Conservation (phyloP, 1,284 basidiomycete species). For the Malassezia globosa region DNA sequence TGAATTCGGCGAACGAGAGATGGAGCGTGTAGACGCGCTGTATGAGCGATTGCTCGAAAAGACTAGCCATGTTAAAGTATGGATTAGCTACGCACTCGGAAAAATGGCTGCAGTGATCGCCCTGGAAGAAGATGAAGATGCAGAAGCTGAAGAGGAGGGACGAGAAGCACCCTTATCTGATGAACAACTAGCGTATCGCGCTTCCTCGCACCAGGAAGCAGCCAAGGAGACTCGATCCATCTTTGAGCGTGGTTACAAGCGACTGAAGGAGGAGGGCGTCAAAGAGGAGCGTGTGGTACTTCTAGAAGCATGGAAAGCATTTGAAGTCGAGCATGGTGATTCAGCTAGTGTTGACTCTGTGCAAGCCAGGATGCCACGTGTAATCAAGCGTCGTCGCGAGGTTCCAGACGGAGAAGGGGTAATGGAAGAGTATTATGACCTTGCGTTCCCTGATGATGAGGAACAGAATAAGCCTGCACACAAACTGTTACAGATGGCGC, state of each 20-base stretch:
- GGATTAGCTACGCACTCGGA: constrained; percentile 49
- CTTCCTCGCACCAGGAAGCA: constrained; percentile 56
- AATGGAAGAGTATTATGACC: constrained; percentile 45
- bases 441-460: constrained; percentile 45
- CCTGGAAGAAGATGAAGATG: constrained; percentile 58
- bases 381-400: constrained; percentile 58
- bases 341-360: constrained; percentile 58
- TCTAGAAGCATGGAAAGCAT: constrained; percentile 82
- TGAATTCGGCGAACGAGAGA: constrained; percentile 84
- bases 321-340: constrained; percentile 66
- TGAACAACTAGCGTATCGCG: constrained; percentile 20
- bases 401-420: constrained; percentile 22
- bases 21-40: constrained; percentile 68
- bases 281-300: constrained; percentile 86
- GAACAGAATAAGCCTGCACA: constrained; percentile 35
- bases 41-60: constrained; percentile 78
- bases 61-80: constrained; percentile 78
- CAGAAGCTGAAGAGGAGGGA: constrained; percentile 50
- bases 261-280: constrained; percentile 64
- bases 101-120: constrained; percentile 53
- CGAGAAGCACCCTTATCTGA: constrained; percentile 9
- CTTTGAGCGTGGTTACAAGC: constrained; percentile 74
- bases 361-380: constrained; percentile 76
- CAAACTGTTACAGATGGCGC: constrained; percentile 41
- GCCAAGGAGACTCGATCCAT: constrained; percentile 60